These are phyloP conservation scores for Phytopythium montanum DNA, from an alignment of 352 stramenopile genomes.

Conservation along the genomic window DNA sequence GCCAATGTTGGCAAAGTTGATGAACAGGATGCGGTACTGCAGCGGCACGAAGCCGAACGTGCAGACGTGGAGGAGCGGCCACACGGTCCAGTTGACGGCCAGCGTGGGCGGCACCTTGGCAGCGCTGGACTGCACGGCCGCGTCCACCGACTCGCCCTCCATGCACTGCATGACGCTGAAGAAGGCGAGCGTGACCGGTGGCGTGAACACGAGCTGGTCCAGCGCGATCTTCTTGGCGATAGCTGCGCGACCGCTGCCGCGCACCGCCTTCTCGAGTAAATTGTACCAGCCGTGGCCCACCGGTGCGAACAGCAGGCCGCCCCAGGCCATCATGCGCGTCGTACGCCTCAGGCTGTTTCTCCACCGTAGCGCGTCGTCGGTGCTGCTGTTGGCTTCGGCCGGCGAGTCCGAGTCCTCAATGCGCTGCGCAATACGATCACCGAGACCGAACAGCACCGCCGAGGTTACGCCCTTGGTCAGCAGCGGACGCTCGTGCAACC, in stretches of 20 bases:
- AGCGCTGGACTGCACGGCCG: constrained; percentile 19
- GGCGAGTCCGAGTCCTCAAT: constrained; percentile 24
- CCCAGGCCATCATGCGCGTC: constrained; percentile 81
- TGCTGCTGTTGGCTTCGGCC: neutral
- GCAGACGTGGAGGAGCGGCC: constrained; percentile 36
- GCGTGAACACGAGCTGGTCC: constrained; percentile 35
- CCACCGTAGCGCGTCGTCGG: constrained; percentile 1
- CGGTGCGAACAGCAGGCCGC: constrained; percentile 83
- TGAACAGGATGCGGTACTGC: constrained; percentile 44
- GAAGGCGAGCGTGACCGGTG: constrained; percentile 26
- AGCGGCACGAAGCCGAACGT: constrained; percentile 44
- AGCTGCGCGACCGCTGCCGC: constrained; percentile 13
- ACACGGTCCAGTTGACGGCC: constrained; percentile 38
- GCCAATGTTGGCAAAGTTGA: constrained; percentile 38
- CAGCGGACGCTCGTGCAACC: constrained; percentile 45
- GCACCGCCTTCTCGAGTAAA: constrained; percentile 59
- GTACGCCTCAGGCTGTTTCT: constrained; percentile 26
- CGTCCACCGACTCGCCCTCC: constrained; percentile 20
- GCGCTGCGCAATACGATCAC: constrained; percentile 57
- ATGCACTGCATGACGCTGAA: constrained; percentile 30
- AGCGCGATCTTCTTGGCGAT: constrained; percentile 37
- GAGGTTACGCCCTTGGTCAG: constrained; percentile 73
- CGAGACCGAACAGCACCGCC: constrained; percentile 57
- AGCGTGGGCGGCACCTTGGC: constrained; percentile 33
- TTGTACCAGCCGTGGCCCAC: constrained; percentile 90